phyloP scores from a whole-genome alignment of 805 yeast genomes.

The Candida ipomoeae region DNA sequence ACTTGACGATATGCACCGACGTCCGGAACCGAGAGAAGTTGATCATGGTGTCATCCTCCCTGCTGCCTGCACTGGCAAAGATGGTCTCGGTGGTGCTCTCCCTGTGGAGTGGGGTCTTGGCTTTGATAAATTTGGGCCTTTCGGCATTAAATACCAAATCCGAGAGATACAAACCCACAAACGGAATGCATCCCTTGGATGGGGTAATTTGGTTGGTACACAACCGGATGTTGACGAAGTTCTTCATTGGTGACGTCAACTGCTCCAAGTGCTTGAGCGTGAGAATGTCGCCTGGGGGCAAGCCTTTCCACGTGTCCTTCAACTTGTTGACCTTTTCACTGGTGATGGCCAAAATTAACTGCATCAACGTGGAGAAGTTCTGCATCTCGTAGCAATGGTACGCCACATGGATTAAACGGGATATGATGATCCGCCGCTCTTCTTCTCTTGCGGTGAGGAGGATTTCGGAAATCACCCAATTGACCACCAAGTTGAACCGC shows the following conservation, averaged over 20 bases:
- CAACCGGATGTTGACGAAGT: slow-evolving; percentile 64
- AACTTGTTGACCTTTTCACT: slow-evolving; percentile 58
- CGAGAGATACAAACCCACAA: slow-evolving; percentile 78
- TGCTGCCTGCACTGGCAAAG: slow-evolving; percentile 5
- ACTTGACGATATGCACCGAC: slow-evolving; percentile 71
- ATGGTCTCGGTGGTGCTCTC: neutral
- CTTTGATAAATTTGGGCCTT: slow-evolving; percentile 45
- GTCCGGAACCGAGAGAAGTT: slow-evolving; percentile 77
- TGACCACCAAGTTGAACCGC: slow-evolving; percentile 82
- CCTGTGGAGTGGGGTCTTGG: slow-evolving; percentile 1
- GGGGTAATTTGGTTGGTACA: slow-evolving; percentile 59
- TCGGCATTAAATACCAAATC: slow-evolving; percentile 77
- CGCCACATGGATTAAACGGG: slow-evolving; percentile 85
- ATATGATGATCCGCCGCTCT: slow-evolving; percentile 65
- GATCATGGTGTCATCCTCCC: slow-evolving; percentile 43
- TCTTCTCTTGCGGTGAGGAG: slow-evolving; percentile 58
- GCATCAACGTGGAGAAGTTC: slow-evolving; percentile 85
- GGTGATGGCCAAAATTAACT: slow-evolving; percentile 75
- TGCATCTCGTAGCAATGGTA: slow-evolving; percentile 67
- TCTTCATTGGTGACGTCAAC: slow-evolving; percentile 68
- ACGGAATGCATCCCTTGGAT: slow-evolving; percentile 80
- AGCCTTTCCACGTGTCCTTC: slow-evolving; percentile 66
- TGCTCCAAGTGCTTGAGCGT: slow-evolving; percentile 65
- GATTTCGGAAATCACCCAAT: slow-evolving; percentile 90
- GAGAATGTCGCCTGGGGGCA: slow-evolving; percentile 69